A percentile compares a stretch with the other conserved stretches of the same genome.
Evolutionary conservation across 352 stramenopile genomes (phyloP).

Genomic region (Phytophthora agathidicida): DNA sequence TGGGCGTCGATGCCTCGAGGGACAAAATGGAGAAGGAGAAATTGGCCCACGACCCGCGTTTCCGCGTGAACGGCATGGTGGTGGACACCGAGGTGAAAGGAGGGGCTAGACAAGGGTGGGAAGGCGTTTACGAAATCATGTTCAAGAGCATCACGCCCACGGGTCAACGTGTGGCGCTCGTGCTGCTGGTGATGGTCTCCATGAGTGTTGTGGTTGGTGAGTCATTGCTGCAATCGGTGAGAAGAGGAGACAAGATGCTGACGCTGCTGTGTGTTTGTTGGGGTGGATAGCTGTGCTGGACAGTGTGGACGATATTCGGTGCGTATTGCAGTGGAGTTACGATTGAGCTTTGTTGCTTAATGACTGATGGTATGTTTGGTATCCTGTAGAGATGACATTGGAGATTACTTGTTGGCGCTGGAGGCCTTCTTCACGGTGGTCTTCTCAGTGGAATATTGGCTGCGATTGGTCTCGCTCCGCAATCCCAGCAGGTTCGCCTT

Average conservation of each 20-base stretch:
- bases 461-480: conserved; percentile 70
- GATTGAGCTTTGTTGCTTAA: conserved; percentile 33
- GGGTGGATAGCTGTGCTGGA: conserved; percentile 69
- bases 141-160: conserved; percentile 67
- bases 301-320: conserved; percentile 70
- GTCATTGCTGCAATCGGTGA: conserved; percentile 17
- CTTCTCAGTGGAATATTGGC: conserved; percentile 82
- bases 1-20: conserved; percentile 30
- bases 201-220: conserved; percentile 70
- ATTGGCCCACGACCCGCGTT: conserved; percentile 48
- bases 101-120: conserved; percentile 52
- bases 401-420: conserved; percentile 69
- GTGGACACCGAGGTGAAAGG: conserved; percentile 75
- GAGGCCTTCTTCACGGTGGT: conserved; percentile 87
- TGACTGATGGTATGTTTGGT: conserved; percentile 4
- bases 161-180: conserved; percentile 59
- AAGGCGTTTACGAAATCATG: conserved; percentile 72
- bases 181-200: conserved; percentile 75
- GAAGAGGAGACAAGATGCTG: neutral
- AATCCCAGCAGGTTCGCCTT: conserved; percentile 67
- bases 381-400: conserved; percentile 70
- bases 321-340: conserved; percentile 32
- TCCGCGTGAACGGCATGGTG: conserved; percentile 79
- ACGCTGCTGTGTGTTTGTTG: conserved; percentile 27
- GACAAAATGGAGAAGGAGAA: conserved; percentile 22